A percentile compares a stretch with the other conserved stretches of the same genome.
Conservation (phyloP, 306 rosid species). For the Amphicarpaea edgeworthii region DNA sequence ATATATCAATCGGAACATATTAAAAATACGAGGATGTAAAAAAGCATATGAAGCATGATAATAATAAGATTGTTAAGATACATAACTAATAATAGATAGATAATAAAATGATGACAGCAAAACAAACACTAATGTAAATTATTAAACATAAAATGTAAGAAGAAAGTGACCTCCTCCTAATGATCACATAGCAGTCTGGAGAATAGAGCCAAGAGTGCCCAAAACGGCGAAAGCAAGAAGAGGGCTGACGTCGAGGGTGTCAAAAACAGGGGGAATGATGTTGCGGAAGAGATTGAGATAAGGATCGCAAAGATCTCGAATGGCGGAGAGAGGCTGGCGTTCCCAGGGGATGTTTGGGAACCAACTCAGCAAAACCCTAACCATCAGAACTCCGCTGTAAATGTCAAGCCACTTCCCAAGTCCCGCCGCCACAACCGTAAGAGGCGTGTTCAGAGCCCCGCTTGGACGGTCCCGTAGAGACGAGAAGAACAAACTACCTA, state of each 20-base stretch:
- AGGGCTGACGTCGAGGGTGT: constrained; percentile 89
- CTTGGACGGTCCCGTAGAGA: constrained; percentile 51
- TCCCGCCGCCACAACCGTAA: constrained; percentile 96
- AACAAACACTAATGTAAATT: no score
- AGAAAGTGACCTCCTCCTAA: no score
- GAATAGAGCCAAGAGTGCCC: constrained; percentile 79
- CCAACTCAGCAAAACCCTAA: constrained; percentile 97
- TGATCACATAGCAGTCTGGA: constrained; percentile 39
- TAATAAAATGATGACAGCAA: no score
- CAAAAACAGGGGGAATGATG: constrained; percentile 85
- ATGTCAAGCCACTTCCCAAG: constrained; percentile 92
- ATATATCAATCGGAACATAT: no score
- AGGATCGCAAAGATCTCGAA: constrained; percentile 92
- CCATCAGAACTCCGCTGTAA: constrained; percentile 94
- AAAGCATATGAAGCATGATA: no score
- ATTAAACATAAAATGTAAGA: no score
- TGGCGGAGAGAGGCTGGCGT: constrained; percentile 86
- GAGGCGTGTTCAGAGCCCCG: constrained; percentile 78
- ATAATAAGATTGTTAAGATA: no score
- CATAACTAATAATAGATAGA: no score
- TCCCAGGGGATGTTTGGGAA: constrained; percentile 98
- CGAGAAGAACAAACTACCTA: constrained; percentile 69
- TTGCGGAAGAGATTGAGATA: constrained; percentile 86
- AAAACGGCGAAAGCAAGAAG: constrained; percentile 90
- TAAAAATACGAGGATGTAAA: no score